Evolutionary conservation across 345 rosid genomes (phyloP), one percentile per base, ranked within the genome.

Genomic region (Arabis alpina): DNA sequence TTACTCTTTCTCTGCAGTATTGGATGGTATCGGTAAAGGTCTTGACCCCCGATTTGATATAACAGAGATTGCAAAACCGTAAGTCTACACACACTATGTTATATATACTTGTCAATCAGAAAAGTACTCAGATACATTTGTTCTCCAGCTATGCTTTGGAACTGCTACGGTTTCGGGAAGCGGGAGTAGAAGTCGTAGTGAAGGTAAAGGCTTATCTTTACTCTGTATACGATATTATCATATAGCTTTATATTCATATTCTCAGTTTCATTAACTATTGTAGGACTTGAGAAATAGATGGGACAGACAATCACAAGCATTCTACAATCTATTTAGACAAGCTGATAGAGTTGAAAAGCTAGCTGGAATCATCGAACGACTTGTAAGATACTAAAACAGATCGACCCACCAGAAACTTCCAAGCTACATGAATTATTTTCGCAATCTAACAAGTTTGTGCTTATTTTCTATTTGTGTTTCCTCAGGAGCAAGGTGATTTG

Each of bases 11-110:
- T 34, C 61, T 84, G 82, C 83, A 93, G 98, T 91, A 36, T 71
- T 91, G 82, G 97, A 93, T 84, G 98, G 98, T 79, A 94, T 94
- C 8, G 99, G 99, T 54, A 94, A 94, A 84, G 99, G 99, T 61
- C 96, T 94, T 68, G 97, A 93, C 76, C 95, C 98, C 16, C 92
- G 94, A 42, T 93, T 93, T 73, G 98, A 93, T 73, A 93, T 93
- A 50, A 93, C 97, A 3, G 98, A 93, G 82, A 93, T 93, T 73
- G 95, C 98, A 36, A 93, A 91, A 79, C 98, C 97, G 97, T 93
- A 74, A 86, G 95, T 77, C 68, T 70, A 43, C 48, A 40, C 8
- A n/a, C 54, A 10, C 19, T 49, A 57, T 50, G 44, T 19, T 42
- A 47, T 70, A 15, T 56, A 6, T 42, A 54, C 12, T 49, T 43